A percentile compares a stretch with the other conserved stretches of the same genome.
Evolutionary conservation across 805 yeast genomes (phyloP).

Genomic region (Cyberlindnera subsufficiens): DNA sequence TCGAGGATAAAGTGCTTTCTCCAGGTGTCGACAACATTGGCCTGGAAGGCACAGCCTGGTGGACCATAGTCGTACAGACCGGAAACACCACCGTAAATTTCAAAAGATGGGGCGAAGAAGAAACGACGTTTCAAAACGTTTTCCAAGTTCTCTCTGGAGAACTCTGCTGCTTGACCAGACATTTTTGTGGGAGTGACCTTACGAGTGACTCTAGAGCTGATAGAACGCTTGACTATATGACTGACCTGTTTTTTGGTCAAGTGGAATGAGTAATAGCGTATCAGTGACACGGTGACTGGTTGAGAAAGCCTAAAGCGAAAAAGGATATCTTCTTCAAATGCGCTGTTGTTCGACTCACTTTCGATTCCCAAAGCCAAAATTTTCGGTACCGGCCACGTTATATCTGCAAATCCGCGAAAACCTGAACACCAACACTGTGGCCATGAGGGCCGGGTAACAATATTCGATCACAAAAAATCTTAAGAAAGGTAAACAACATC

Average conservation of each 20-base stretch:
- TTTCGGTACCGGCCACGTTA: too few species aligned
- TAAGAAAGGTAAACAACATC: too few species aligned
- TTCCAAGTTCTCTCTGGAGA: conserved; percentile 85
- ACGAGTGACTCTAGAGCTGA: not conserved
- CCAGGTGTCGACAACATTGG: conserved; percentile 92
- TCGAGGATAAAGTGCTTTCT: conserved; percentile 95
- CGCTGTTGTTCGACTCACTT: too few species aligned
- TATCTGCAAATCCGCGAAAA: too few species aligned
- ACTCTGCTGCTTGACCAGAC: conserved; percentile 28
- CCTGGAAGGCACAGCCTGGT: conserved; percentile 98
- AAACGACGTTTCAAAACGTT: conserved; percentile 90
- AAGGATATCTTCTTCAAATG: too few species aligned
- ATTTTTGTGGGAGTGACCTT: conserved; percentile 3
- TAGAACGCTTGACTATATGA: not conserved
- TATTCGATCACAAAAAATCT: too few species aligned
- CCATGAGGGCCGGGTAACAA: too few species aligned
- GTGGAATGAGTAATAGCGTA: not conserved
- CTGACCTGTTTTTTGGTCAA: not conserved
- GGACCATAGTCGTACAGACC: conserved; percentile 99
- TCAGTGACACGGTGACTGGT: conserved; percentile 1
- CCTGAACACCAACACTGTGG: too few species aligned
- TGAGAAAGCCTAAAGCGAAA: too few species aligned
- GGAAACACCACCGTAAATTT: conserved; percentile 96
- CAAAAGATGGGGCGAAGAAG: conserved; percentile 96
- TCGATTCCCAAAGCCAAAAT: too few species aligned